Percentiles rank a stretch among this genome's conserved stretches.
These are phyloP conservation scores for Trichoderma polysporum DNA, from an alignment of 2,329 filamentous ascomycete species.

Conservation along the genomic window DNA sequence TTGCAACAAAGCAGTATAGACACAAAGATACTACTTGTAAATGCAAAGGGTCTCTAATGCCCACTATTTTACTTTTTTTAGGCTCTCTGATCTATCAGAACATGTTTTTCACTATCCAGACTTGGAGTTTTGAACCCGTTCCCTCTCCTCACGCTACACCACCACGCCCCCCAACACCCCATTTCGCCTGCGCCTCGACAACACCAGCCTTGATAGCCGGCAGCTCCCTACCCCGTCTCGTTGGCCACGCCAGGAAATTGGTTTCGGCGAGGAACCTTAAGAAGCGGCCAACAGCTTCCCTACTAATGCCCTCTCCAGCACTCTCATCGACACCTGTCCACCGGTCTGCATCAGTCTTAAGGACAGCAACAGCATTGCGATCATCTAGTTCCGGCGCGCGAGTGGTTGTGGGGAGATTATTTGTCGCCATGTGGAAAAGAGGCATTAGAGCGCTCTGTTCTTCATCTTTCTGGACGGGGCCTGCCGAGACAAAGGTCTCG, in stretches of 20 bases:
- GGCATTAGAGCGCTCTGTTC: constrained; percentile 48
- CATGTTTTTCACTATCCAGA: not conserved
- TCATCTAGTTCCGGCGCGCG: constrained; percentile 69
- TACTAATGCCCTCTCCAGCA: constrained; percentile 36
- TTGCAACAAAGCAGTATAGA: too few relatives aligned
- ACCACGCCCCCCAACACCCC: constrained; percentile 24
- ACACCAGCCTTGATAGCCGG: constrained; percentile 22
- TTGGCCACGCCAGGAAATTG: constrained; percentile 25
- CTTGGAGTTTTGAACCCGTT: not conserved
- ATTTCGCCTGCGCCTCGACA: constrained; percentile 24
- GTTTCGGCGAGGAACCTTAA: constrained; percentile 23
- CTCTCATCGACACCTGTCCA: constrained; percentile 60
- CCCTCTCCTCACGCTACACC: not conserved
- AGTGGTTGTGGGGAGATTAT: constrained; percentile 63
- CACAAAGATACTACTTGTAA: too few relatives aligned
- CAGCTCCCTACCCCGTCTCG: constrained; percentile 24
- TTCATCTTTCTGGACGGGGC: constrained; percentile 28
- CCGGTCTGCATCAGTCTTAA: constrained; percentile 61
- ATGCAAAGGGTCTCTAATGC: too few relatives aligned
- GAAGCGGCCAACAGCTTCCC: constrained; percentile 24
- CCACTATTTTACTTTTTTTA: too few relatives aligned
- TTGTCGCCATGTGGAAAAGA: constrained; percentile 62
- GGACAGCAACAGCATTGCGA: constrained; percentile 60
- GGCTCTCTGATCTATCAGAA: not conserved
- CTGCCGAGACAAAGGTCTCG: constrained; percentile 31